Conservation (phyloP, 805 yeast genomes). For the Teunomyces barrocoloradensis region DNA sequence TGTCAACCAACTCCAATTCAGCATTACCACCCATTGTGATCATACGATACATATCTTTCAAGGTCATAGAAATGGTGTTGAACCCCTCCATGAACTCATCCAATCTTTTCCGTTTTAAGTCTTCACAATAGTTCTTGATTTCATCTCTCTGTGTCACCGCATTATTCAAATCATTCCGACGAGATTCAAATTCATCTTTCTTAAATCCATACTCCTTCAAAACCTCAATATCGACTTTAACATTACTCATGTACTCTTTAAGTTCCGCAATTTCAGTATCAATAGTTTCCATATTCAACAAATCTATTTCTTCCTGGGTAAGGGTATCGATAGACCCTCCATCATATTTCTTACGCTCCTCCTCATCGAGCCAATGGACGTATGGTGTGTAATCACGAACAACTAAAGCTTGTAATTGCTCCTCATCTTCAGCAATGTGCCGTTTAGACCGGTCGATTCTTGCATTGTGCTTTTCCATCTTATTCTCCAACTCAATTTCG, state of each 20-base stretch:
- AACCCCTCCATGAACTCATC: slow-evolving; percentile 95
- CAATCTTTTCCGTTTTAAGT: slow-evolving; percentile 66
- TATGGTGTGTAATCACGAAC: slow-evolving; percentile 54
- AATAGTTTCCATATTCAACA: slow-evolving; percentile 47
- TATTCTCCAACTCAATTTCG: slow-evolving; percentile 65
- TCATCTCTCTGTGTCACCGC: slow-evolving; percentile 68
- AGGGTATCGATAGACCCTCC: slow-evolving; percentile 41
- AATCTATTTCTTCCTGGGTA: slow-evolving; percentile 49
- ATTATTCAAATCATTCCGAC: slow-evolving; percentile 64
- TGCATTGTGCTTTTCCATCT: slow-evolving; percentile 54
- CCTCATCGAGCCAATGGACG: slow-evolving; percentile 48
- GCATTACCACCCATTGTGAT: slow-evolving; percentile 99
- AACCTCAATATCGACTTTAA: slow-evolving; percentile 68
- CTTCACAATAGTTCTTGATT: slow-evolving; percentile 60
- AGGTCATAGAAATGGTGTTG: slow-evolving; percentile 75
- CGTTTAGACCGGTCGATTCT: slow-evolving; percentile 36
- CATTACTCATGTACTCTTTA: slow-evolving; percentile 53
- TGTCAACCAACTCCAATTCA: slow-evolving; percentile 90
- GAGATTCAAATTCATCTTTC: slow-evolving; percentile 56
- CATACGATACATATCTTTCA: slow-evolving; percentile 97
- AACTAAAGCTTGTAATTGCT: slow-evolving; percentile 42
- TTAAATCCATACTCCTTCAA: slow-evolving; percentile 74
- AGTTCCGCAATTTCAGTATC: slow-evolving; percentile 52
- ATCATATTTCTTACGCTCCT: slow-evolving; percentile 34
- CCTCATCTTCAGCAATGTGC: slow-evolving; percentile 36